Conservation (phyloP, 441 rosid species). For the Raphanus hybrid region DNA sequence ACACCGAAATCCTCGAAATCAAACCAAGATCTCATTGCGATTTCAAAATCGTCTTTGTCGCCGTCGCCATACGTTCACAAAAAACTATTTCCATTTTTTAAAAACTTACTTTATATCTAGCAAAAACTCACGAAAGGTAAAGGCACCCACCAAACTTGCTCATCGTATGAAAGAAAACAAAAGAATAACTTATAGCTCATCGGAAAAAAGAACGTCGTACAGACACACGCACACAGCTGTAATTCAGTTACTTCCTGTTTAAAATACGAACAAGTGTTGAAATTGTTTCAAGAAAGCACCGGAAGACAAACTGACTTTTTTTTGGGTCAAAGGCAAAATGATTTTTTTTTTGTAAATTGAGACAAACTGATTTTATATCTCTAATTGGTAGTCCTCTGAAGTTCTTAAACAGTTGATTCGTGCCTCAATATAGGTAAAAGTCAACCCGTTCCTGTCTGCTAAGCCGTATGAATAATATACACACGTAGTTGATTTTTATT, state of each 20-base stretch:
- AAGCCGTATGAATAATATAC: not conserved
- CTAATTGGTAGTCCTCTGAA: too few relatives aligned
- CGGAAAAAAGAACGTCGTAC: not conserved
- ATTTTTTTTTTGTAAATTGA: not conserved
- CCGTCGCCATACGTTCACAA: too few relatives aligned
- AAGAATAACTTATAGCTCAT: not conserved
- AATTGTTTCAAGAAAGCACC: slow-evolving; percentile 8
- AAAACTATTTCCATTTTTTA: too few relatives aligned
- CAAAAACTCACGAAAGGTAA: slow-evolving; percentile 34
- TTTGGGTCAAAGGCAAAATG: too few relatives aligned
- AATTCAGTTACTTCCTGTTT: slow-evolving; percentile 30
- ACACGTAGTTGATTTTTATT: not conserved
- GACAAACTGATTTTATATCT: not conserved
- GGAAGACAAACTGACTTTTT: slow-evolving; percentile 9
- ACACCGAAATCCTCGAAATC: too few relatives aligned
- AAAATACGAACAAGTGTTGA: slow-evolving; percentile 16
- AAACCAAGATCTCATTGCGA: too few relatives aligned
- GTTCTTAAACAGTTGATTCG: not conserved
- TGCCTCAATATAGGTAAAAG: not conserved
- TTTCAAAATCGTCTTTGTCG: too few relatives aligned
- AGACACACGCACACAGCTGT: not conserved
- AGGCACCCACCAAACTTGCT: slow-evolving; percentile 40
- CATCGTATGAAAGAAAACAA: slow-evolving; percentile 1
- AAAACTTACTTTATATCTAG: slow-evolving; percentile 19
- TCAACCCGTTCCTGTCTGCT: not conserved